Percentiles rank a stretch among this genome's conserved stretches.
Evolutionary conservation across 345 rosid genomes (phyloP).

Genomic region (Luvunga scandens): DNA sequence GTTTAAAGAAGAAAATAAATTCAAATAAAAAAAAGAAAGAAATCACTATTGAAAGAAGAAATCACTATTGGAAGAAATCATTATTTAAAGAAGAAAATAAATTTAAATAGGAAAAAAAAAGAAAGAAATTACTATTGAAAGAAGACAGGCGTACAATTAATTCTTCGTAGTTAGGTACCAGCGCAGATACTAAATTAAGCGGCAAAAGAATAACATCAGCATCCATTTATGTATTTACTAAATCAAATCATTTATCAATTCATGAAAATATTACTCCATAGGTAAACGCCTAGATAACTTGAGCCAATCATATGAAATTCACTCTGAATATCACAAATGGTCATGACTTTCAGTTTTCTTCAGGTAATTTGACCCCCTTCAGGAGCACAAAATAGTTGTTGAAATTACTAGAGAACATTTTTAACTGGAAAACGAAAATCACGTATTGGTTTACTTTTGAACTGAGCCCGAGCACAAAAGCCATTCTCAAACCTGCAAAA

Average conservation of each 20-base stretch:
- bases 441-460: neutral
- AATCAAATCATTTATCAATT: neutral
- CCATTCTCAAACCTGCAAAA: neutral
- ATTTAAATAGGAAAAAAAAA: neutral
- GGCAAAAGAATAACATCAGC: neutral
- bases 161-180: neutral
- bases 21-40: neutral
- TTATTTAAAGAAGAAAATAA: neutral
- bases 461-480: neutral
- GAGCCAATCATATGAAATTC: neutral
- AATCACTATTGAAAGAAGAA: neutral
- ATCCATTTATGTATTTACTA: neutral
- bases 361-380: neutral
- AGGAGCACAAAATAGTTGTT: neutral
- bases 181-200: neutral
- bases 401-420: neutral
- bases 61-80: neutral
- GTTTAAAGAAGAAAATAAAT: neutral
- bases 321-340: neutral
- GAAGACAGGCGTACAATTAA: neutral
- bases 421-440: neutral
- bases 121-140: neutral
- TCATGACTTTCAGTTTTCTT: neutral
- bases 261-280: neutral
- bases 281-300: neutral